A percentile compares a stretch with the other conserved stretches of the same genome.
These are phyloP conservation scores for Cotoneaster glaucophyllus DNA, from an alignment of 306 rosid species.

Conservation along the genomic window DNA sequence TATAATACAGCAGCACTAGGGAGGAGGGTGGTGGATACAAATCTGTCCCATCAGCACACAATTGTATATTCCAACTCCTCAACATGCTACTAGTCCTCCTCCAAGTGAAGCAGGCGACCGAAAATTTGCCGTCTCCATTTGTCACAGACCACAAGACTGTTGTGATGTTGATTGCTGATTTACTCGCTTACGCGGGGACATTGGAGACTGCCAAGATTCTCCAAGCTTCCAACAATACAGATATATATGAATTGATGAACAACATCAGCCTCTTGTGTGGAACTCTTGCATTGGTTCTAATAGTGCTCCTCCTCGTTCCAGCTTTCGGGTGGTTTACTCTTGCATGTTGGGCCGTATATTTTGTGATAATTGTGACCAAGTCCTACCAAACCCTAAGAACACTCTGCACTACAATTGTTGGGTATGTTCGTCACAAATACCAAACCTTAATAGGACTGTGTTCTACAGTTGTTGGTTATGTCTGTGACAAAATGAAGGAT, in stretches of 20 bases:
- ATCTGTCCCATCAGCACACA: background rate
- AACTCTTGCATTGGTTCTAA: background rate
- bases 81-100: background rate
- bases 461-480: too few species aligned
- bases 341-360: background rate
- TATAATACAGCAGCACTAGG: too few species aligned
- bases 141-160: background rate
- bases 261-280: background rate
- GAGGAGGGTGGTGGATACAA: too few species aligned
- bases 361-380: background rate
- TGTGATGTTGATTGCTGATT: background rate
- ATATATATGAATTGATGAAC: background rate
- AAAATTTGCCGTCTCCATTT: background rate
- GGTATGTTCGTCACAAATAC: background rate
- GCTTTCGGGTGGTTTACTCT: background rate
- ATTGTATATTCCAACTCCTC: background rate
- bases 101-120: background rate
- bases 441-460: too few species aligned
- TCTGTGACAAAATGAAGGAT: background rate
- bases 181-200: background rate
- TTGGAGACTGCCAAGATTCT: background rate
- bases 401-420: fast-evolving
- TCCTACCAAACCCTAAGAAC: background rate
- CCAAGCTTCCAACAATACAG: background rate
- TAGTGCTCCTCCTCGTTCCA: background rate